Evolutionary conservation across 2,329 filamentous ascomycete genomes (phyloP).

Genomic region (Cryphonectria carpinicola): DNA sequence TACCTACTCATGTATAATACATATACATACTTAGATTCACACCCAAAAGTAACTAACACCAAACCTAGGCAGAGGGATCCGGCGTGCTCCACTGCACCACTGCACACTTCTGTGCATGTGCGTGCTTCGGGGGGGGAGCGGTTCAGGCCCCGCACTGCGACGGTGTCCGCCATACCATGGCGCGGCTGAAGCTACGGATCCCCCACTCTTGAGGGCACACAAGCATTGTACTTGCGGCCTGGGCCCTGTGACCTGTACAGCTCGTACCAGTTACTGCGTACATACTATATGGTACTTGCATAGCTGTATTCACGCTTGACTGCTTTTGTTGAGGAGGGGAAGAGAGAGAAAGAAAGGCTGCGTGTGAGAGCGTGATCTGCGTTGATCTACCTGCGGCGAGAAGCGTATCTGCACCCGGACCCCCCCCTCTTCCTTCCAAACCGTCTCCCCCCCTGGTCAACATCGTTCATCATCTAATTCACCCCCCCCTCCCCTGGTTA

Average conservation of each 20-base stretch:
- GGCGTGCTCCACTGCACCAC: not conserved
- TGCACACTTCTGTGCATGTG: conserved; percentile 5
- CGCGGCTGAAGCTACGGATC: conserved; percentile 8
- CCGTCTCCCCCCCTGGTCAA: not conserved
- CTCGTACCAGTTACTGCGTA: not conserved
- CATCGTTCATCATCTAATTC: not conserved
- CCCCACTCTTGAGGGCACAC: not conserved
- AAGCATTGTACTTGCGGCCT: not conserved
- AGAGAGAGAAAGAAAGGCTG: not conserved
- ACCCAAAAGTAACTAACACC: not conserved
- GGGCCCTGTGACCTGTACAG: not conserved
- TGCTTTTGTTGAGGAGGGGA: not conserved
- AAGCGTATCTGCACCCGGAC: not conserved
- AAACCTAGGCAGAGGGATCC: not conserved
- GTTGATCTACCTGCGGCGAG: not conserved
- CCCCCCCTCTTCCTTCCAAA: not conserved
- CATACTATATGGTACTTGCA: not conserved
- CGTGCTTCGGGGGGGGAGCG: not conserved
- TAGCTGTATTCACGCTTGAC: not conserved
- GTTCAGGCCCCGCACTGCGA: conserved; percentile 1
- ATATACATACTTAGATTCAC: not conserved
- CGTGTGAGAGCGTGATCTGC: not conserved
- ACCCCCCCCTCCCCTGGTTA: too few species aligned
- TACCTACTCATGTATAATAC: not conserved
- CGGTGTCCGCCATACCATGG: not conserved